Percentiles rank a stretch among this genome's conserved stretches.
These are phyloP conservation scores for Serendipita sp. DNA, from an alignment of 768 basidiomycete genomes.

Conservation along the genomic window DNA sequence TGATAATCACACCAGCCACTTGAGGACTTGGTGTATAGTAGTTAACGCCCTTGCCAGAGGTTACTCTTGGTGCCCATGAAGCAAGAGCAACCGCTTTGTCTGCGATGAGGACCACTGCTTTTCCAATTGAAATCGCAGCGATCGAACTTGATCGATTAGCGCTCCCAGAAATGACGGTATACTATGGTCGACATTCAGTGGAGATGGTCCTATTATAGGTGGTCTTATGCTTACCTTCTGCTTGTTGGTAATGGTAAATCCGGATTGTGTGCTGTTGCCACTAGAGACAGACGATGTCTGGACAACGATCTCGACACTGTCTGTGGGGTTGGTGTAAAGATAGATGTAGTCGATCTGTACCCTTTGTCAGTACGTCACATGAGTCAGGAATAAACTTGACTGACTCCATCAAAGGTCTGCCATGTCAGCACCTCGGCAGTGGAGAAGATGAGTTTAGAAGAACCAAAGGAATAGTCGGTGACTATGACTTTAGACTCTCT, in stretches of 20 bases:
- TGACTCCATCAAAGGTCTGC: conserved; percentile 11
- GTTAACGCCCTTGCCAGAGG: neutral
- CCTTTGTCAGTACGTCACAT: neutral
- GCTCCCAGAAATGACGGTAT: neutral
- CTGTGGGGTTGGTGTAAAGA: neutral
- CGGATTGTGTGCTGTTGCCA: neutral
- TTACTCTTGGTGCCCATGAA: conserved; percentile 15
- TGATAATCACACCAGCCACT: conserved; percentile 14
- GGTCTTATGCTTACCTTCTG: neutral
- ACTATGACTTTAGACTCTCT: conserved; percentile 15
- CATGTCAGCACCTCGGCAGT: conserved; percentile 11
- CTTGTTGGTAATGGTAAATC: neutral
- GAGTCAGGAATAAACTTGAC: neutral
- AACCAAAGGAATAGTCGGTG: conserved; percentile 15
- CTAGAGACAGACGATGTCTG: neutral
- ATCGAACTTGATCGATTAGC: conserved; percentile 7
- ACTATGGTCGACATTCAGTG: neutral
- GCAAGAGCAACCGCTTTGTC: conserved; percentile 16
- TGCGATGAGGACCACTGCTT: conserved; percentile 12
- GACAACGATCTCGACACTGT: neutral
- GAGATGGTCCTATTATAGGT: no score
- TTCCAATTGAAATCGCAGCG: conserved; percentile 8
- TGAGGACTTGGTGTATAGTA: conserved; percentile 13
- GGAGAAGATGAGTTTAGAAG: neutral
- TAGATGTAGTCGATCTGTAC: neutral